A percentile compares a stretch with the other conserved stretches of the same genome.
These are phyloP conservation scores for Dacryopinax primogenitus DNA, from an alignment of 768 basidiomycete genomes.

Conservation along the genomic window DNA sequence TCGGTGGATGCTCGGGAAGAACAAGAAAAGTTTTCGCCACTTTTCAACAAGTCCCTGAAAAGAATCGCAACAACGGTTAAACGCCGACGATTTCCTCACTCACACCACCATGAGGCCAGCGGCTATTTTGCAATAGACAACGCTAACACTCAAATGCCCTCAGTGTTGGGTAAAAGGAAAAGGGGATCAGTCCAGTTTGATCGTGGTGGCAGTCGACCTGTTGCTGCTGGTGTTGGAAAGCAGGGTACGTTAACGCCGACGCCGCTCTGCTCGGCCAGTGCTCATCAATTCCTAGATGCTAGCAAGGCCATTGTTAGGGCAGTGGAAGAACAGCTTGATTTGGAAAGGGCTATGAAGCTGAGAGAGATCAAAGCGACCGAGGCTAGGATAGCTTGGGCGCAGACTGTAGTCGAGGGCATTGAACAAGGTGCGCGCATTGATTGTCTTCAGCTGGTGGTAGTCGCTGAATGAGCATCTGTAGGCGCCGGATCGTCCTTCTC, in stretches of 20 bases:
- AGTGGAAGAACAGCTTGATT: not conserved
- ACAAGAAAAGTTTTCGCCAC: constrained; percentile 1
- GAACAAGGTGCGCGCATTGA: not conserved
- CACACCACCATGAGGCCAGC: not conserved
- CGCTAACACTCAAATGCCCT: not conserved
- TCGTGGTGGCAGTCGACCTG: not conserved
- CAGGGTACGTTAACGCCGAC: constrained; percentile 1
- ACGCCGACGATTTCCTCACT: not conserved
- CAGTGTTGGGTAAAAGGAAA: not conserved
- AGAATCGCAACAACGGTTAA: not conserved
- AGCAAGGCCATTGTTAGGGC: not conserved
- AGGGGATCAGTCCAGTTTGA: not conserved
- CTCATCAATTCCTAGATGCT: not conserved
- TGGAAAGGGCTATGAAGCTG: not conserved
- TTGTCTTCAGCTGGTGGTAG: not conserved
- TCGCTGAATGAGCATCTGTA: not conserved
- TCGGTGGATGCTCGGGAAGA: not conserved
- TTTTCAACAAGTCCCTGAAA: not conserved
- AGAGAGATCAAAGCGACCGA: not conserved
- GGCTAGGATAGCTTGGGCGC: not conserved
- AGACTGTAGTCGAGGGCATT: not conserved
- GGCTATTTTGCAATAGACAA: not conserved
- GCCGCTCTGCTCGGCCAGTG: not conserved
- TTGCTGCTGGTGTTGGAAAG: not conserved
- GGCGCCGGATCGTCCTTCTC: not conserved